Percentiles rank a stretch among this genome's conserved stretches.
Conservation (phyloP, 2,329 filamentous ascomycete genomes). For the Sporothrix curviconia region DNA sequence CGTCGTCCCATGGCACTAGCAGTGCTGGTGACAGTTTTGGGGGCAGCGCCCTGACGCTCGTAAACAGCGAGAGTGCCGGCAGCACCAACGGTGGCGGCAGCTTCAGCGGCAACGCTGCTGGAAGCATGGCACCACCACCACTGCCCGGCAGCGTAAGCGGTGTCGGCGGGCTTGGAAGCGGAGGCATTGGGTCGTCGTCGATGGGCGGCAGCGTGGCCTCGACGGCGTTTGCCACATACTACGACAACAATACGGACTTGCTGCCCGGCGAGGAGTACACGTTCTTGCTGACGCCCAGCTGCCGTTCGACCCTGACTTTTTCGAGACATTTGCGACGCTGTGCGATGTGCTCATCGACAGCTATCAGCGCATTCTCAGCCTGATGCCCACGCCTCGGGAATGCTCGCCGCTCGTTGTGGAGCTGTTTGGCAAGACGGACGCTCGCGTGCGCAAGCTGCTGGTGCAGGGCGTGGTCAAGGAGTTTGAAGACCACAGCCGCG, state of each 20-base stretch:
- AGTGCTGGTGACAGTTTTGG: slow-evolving; percentile 33
- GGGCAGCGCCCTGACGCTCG: slow-evolving; percentile 17
- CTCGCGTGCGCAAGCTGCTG: slow-evolving; percentile 79
- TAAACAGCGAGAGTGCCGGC: slow-evolving; percentile 16
- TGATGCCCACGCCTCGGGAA: slow-evolving; percentile 69
- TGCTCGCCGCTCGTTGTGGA: slow-evolving; percentile 69
- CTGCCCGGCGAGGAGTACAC: slow-evolving; percentile 81
- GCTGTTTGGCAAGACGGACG: slow-evolving; percentile 83
- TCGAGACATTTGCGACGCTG: slow-evolving; percentile 89
- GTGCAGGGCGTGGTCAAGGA: slow-evolving; percentile 82
- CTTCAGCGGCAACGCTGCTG: slow-evolving; percentile 17
- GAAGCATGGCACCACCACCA: slow-evolving; percentile 30
- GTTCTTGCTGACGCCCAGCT: slow-evolving; percentile 83
- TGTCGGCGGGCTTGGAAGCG: slow-evolving; percentile 20
- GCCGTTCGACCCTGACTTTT: slow-evolving; percentile 95
- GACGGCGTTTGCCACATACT: slow-evolving; percentile 34
- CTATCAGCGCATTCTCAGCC: slow-evolving; percentile 69
- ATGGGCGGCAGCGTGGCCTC: slow-evolving; percentile 23
- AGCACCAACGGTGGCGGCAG: slow-evolving; percentile 25
- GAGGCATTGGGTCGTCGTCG: slow-evolving; percentile 19
- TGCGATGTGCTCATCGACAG: slow-evolving; percentile 93
- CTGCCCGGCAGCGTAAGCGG: not conserved
- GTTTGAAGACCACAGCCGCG: slow-evolving; percentile 81
- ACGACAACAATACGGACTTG: slow-evolving; percentile 57
- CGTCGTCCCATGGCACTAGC: slow-evolving; percentile 24